Conservation (phyloP, 352 stramenopile species). For the Phytophthora melonis region DNA sequence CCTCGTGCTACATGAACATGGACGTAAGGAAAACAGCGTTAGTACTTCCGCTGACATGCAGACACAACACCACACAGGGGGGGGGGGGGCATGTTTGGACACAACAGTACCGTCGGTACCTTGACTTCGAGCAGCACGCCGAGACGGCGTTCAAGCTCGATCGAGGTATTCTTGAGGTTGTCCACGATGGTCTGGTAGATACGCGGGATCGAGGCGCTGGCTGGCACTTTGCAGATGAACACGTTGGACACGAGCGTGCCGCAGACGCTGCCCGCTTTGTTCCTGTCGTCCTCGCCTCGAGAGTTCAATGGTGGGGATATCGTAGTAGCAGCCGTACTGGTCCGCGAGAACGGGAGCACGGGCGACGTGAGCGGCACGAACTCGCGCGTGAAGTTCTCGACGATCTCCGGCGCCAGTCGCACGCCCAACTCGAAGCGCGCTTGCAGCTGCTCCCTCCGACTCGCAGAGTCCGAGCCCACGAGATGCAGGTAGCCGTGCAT, state of each 20-base stretch:
- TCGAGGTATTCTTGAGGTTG: conserved; percentile 43
- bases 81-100: conserved; percentile 12
- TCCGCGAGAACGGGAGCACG: conserved; percentile 55
- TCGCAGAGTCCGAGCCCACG: conserved; percentile 6
- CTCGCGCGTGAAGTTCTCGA: conserved; percentile 55
- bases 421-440: conserved; percentile 44
- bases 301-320: conserved; percentile 19
- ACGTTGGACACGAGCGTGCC: conserved; percentile 62
- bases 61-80: conserved; percentile 6
- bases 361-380: conserved; percentile 39
- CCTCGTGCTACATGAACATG: conserved; percentile 30
- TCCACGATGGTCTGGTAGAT: conserved; percentile 50
- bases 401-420: conserved; percentile 32
- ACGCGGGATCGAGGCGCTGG: conserved; percentile 35
- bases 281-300: conserved; percentile 24
- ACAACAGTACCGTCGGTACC: conserved; percentile 44
- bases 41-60: background rate
- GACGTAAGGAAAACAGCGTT: conserved; percentile 6
- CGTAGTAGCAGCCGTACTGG: conserved; percentile 38
- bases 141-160: conserved; percentile 48
- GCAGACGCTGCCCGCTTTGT: conserved; percentile 15
- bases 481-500: conserved; percentile 53
- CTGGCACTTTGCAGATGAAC: conserved; percentile 64
- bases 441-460: conserved; percentile 40
- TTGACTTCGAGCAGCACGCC: conserved; percentile 49